A percentile compares a stretch with the other conserved stretches of the same genome.
These are phyloP conservation scores for Huntiella decipiens DNA, from an alignment of 2,329 filamentous ascomycete genomes.

Conservation along the genomic window DNA sequence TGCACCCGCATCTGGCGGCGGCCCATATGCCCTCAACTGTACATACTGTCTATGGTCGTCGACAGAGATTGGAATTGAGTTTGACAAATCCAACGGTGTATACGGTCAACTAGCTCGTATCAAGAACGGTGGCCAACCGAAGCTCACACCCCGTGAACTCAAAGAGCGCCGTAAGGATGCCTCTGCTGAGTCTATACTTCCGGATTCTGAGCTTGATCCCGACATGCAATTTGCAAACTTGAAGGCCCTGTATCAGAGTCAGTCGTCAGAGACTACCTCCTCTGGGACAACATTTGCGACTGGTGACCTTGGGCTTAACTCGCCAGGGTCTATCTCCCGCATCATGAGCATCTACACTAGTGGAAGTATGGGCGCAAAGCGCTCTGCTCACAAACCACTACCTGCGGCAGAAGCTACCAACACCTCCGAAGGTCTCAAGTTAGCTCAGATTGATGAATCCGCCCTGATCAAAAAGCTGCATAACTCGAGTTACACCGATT, in stretches of 20 bases:
- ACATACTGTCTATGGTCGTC: constrained; percentile 88
- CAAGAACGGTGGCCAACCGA: constrained; percentile 37
- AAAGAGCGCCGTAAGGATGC: constrained; percentile 32
- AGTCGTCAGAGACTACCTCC: constrained; percentile 45
- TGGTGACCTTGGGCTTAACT: constrained; percentile 42
- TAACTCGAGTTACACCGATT: constrained; percentile 42
- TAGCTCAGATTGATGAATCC: constrained; percentile 42
- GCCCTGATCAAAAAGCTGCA: constrained; percentile 40
- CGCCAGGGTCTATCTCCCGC: constrained; percentile 62
- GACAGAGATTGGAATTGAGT: constrained; percentile 71
- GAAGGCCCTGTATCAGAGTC: constrained; percentile 62
- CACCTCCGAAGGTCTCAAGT: constrained; percentile 50
- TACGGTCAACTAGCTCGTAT: constrained; percentile 59
- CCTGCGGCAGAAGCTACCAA: constrained; percentile 66
- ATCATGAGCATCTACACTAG: constrained; percentile 84
- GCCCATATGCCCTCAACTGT: constrained; percentile 64
- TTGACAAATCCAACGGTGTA: constrained; percentile 77
- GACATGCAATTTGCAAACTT: constrained; percentile 59
- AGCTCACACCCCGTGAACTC: constrained; percentile 30
- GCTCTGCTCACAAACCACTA: constrained; percentile 45
- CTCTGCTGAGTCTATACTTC: constrained; percentile 16
- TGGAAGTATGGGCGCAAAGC: constrained; percentile 40
- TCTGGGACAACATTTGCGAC: constrained; percentile 22
- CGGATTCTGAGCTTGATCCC: constrained; percentile 32
- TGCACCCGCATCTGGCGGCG: constrained; percentile 21